Base-by-base conservation (phyloP, 75 land plant genomes). In the Pinus taeda region DNA sequence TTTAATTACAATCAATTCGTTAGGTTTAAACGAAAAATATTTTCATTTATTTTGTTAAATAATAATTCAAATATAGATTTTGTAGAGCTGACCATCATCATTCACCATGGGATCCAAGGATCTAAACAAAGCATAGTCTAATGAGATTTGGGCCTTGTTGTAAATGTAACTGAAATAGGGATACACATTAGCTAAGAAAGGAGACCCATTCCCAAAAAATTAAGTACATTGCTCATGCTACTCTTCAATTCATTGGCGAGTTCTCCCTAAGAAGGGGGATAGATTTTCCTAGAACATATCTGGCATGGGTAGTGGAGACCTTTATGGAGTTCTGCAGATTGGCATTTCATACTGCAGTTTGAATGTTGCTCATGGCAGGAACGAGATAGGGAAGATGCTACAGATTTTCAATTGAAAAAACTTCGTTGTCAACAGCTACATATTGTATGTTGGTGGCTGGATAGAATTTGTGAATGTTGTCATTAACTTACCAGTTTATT, bases 301-400 rank as follows among this genome's bases (percentile, higher is more conserved):
- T 57, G n/a, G 87, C 80, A 60, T 75, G 74, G 4, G 85, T 14
- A 11, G 88, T 86, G 22, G 88, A 26, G 26, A 26, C 26, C 26
- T 26, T 26, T 26, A 26, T 26, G 26, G 26, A 26, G 26, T 26
- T 26, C 26, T 26, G 26, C 26, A 26, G 26, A 26, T 26, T 26
- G 26, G 26, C 26, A 26, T 26, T 26, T 26, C 56, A 2, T 24
- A 82, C 39, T 6, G 86, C 81, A 18, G 5, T 45, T 3, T 81
- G 60, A 15, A 90, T 65, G 78, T 87, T 87, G 22, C 59, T 24
- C 88, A 90, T 85, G 77, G 90, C 87, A 6, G 87, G 86, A 22
- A 81, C 63, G 30, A 90, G 81, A 17, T 61, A 65, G 2, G 57
- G 59, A 21, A 84, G 76, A 39, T 69, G 36, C 11, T 36, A 45